Percentiles rank a stretch among this genome's conserved stretches.
phyloP scores from a whole-genome alignment of 1,284 basidiomycete genomes.

The Polyporus tsugae region DNA sequence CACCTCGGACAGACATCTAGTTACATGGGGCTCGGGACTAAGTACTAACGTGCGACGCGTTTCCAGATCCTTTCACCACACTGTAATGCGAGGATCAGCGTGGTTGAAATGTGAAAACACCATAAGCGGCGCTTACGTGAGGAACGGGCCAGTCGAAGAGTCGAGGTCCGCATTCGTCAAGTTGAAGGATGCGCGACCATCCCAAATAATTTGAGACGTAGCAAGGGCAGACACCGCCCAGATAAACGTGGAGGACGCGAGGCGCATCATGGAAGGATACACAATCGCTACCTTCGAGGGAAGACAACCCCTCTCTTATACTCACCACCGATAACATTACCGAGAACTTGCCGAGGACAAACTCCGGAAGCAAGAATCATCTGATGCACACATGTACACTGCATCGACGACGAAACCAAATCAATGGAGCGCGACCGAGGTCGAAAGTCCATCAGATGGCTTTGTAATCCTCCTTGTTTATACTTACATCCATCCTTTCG shows the following conservation, averaged over 20 bases:
- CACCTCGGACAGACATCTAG: too few species aligned
- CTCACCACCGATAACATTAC: neutral
- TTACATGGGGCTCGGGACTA: neutral
- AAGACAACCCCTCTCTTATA: neutral
- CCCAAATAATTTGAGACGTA: conserved; percentile 55
- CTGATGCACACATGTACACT: too few species aligned
- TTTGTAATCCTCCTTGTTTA: neutral
- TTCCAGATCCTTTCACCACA: conserved; percentile 59
- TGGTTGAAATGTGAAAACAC: conserved; percentile 1
- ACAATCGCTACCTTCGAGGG: neutral
- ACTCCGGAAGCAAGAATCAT: conserved; percentile 5
- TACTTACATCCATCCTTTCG: neutral
- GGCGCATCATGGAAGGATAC: neutral
- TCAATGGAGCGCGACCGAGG: neutral
- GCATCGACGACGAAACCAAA: neutral
- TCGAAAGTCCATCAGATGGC: neutral
- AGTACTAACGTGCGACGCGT: conserved; percentile 54
- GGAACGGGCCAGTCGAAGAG: conserved; percentile 55
- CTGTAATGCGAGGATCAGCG: conserved; percentile 41
- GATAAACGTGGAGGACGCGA: neutral
- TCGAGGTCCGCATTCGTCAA: conserved; percentile 53
- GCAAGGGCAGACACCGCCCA: conserved; percentile 30
- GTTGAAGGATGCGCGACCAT: conserved; percentile 60
- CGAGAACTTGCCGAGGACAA: conserved; percentile 15
- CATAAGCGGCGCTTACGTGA: conserved; percentile 51